Evolutionary conservation across 164 flowering plant genomes (phyloP).

Genomic region (Euptelea pleiosperma): DNA sequence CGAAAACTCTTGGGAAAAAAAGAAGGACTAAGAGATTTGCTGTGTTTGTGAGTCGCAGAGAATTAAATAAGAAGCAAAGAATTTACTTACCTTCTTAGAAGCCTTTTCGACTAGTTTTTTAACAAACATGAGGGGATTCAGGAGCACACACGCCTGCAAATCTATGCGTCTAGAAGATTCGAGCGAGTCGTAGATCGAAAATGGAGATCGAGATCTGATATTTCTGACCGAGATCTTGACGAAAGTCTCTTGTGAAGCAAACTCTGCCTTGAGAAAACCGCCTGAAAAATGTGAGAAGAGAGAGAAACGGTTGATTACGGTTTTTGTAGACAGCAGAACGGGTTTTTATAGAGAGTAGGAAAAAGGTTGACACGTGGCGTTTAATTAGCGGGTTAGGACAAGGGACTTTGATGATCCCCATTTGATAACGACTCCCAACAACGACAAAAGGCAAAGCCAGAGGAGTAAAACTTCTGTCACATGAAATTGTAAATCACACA

Average conservation of each 20-base stretch:
- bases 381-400: neutral
- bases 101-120: constrained; percentile 79
- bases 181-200: neutral
- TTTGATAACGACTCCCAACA: constrained; percentile 2
- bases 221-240: neutral
- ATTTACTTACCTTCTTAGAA: constrained; percentile 42
- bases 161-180: no score
- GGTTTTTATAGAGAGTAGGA: no score
- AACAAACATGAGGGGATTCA: constrained; percentile 47
- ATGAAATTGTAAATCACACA: no score
- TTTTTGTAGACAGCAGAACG: no score
- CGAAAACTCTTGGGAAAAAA: neutral
- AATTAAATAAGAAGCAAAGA: neutral
- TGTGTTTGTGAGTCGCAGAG: neutral
- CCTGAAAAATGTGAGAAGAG: neutral
- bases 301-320: constrained; percentile 24
- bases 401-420: neutral
- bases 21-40: neutral
- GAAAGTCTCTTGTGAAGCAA: no score
- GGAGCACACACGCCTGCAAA: neutral
- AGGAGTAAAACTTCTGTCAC: no score
- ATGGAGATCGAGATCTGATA: constrained; percentile 1
- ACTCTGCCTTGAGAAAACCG: constrained; percentile 30
- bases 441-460: neutral
- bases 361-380: constrained; percentile 9